phyloP scores from a whole-genome alignment of 345 rosid species.

The Gossypium longicalyx region DNA sequence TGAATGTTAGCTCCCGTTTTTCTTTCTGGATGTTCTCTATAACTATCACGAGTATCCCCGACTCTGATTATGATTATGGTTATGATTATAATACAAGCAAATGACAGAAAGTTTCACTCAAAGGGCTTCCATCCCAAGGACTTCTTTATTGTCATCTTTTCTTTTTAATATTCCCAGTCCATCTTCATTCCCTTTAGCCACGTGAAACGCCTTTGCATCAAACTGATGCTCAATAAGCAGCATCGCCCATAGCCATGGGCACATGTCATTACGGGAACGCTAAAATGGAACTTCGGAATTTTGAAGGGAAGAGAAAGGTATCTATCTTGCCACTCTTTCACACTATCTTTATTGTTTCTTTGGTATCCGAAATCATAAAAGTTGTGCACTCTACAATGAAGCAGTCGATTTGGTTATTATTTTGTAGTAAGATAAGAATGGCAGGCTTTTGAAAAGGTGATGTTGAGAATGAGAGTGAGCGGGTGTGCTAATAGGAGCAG shows the following conservation, averaged over 20 bases:
- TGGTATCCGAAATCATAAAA: too few relatives aligned
- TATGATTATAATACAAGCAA: constrained; percentile 76
- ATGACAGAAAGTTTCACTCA: constrained; percentile 30
- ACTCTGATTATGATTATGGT: constrained; percentile 58
- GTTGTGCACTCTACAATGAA: too few relatives aligned
- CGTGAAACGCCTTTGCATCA: background rate
- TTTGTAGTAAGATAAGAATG: too few relatives aligned
- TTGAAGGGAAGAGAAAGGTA: too few relatives aligned
- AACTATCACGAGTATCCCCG: background rate
- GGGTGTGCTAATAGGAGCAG: too few relatives aligned
- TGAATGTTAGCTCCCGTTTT: constrained; percentile 46
- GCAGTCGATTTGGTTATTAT: too few relatives aligned
- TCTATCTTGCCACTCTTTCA: too few relatives aligned
- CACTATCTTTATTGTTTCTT: too few relatives aligned
- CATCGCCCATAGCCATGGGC: background rate
- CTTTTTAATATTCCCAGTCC: too few relatives aligned
- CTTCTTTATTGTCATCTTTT: background rate
- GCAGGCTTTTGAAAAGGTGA: too few relatives aligned
- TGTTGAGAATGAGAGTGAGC: too few relatives aligned
- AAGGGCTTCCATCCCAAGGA: constrained; percentile 30
- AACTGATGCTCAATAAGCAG: background rate
- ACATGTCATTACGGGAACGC: background rate
- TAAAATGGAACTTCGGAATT: too few relatives aligned
- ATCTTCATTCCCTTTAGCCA: background rate
- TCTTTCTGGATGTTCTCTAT: background rate